phyloP scores from a whole-genome alignment of 2,329 filamentous ascomycete species.

The Arachnomyces sp. region DNA sequence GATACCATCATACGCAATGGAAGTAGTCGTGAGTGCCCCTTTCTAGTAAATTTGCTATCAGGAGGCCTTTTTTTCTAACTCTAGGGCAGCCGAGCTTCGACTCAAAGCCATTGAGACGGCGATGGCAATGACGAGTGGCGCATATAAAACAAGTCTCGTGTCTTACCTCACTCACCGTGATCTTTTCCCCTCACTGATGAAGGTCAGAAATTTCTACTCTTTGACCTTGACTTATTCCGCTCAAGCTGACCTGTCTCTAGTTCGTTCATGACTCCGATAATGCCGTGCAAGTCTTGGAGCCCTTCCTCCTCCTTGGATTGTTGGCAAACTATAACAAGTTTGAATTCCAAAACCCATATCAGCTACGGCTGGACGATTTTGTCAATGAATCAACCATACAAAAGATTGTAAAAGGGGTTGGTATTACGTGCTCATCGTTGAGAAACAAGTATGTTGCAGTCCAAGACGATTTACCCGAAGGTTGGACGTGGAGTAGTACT shows the following conservation, averaged over 20 bases:
- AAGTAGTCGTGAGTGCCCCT: conserved; percentile 50
- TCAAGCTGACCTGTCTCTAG: conserved; percentile 36
- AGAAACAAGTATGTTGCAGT: conserved; percentile 73
- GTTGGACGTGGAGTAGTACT: conserved; percentile 75
- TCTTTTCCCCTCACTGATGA: conserved; percentile 89
- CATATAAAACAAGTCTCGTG: conserved; percentile 86
- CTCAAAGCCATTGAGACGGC: conserved; percentile 73
- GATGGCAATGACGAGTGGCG: conserved; percentile 79
- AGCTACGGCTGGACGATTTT: conserved; percentile 84
- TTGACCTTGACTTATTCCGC: not conserved
- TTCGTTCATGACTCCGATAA: conserved; percentile 72
- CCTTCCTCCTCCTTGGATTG: conserved; percentile 75
- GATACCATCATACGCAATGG: conserved; percentile 78
- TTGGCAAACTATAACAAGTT: conserved; percentile 99
- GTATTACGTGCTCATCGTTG: conserved; percentile 58
- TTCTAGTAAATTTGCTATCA: not conserved
- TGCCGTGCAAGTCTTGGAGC: conserved; percentile 55
- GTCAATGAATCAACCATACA: conserved; percentile 83
- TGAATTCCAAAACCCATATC: conserved; percentile 94
- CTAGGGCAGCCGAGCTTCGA: conserved; percentile 58
- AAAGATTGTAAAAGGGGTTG: conserved; percentile 69
- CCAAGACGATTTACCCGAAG: conserved; percentile 82
- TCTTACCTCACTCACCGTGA: conserved; percentile 94
- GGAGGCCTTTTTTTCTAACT: not conserved
- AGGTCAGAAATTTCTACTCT: conserved; percentile 48